Evolutionary conservation across 345 rosid species (phyloP).

Genomic region (Populus euphratica): DNA sequence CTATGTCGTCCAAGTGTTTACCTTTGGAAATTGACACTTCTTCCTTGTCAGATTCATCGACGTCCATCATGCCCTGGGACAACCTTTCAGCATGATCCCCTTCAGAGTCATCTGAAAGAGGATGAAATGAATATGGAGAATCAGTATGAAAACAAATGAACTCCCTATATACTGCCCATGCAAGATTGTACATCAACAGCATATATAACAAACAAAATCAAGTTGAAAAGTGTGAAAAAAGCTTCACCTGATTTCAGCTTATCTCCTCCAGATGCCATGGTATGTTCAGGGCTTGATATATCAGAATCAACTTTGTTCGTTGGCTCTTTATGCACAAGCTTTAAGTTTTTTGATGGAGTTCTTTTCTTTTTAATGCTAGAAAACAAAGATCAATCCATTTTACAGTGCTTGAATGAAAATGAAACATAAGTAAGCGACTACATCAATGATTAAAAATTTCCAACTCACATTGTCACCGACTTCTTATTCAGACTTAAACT

Average conservation of each 20-base stretch:
- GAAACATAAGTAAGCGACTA: neutral
- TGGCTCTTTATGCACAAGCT: conserved; percentile 31
- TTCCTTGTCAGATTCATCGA: conserved; percentile 45
- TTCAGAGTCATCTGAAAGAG: conserved; percentile 36
- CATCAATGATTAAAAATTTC: conserved; percentile 4
- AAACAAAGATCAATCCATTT: conserved; percentile 15
- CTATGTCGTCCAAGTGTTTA: conserved; percentile 35
- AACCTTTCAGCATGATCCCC: conserved; percentile 34
- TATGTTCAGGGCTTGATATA: conserved; percentile 38
- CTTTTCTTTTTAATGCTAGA: conserved; percentile 69
- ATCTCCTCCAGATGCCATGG: conserved; percentile 21
- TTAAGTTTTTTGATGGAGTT: conserved; percentile 71
- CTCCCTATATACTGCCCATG: neutral
- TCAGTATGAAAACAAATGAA: neutral
- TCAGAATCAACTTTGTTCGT: conserved; percentile 46
- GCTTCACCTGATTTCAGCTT: conserved; percentile 36
- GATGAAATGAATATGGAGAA: conserved; percentile 3
- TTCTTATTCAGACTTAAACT: conserved; percentile 39
- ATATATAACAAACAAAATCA: neutral
- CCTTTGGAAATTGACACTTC: conserved; percentile 30
- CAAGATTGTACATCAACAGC: neutral
- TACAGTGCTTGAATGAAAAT: conserved; percentile 1
- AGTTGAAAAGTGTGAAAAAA: neutral
- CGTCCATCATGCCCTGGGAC: conserved; percentile 29
- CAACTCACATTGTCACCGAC: conserved; percentile 52